Base-by-base conservation (phyloP, 441 rosid genomes). In the Codiaeum variegatum region DNA sequence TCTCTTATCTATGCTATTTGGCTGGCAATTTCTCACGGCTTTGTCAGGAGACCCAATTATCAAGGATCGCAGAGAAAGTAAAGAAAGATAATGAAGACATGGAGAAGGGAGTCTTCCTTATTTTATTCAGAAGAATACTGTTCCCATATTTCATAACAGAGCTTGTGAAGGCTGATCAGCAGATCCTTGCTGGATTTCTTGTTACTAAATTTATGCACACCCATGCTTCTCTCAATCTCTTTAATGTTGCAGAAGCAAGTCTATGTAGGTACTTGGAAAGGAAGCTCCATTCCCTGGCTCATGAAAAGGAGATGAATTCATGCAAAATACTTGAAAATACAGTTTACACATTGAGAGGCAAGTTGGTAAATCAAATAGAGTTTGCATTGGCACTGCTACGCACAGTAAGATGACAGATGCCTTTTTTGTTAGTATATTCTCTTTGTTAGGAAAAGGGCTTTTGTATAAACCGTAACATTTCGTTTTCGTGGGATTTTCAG, bases 121-220 rank as follows among this genome's bases (percentile, higher is more conserved):
- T 88, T 67, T 90, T 93, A 49, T 93, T 93, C 60, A 80, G 80
- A 63, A 86, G 85, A 76, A 74, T 90, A 79, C 73, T 91, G 73
- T 86, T 96, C 70, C 99, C 98, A 0, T 65, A 79, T 66, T 88
- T 90, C 62, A 52, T 91, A 70, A 78, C 91, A 16, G 96, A 84
- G 85, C 98, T 93, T 54, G 90, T 90, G 64, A 89, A 84, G 82
- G 90, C 85, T 2, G 85, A 85, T 74, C 97, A 91, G 77, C 88
- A 83, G 47, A 84, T 91, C 62, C 83, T 96, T 16, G 99, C 97
- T 0, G 98, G 97, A 74, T 84, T 87, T 76, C 52, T 90, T 29
- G 83, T 93, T 58, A 83, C 97, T 0, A 88, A 86, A 78, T 86
- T 83, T 72, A 91, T 96, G 99, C 98, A 91, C 85, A 85, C 88